phyloP scores from a whole-genome alignment of 768 basidiomycete species.

The Mycena rebaudengoi region DNA sequence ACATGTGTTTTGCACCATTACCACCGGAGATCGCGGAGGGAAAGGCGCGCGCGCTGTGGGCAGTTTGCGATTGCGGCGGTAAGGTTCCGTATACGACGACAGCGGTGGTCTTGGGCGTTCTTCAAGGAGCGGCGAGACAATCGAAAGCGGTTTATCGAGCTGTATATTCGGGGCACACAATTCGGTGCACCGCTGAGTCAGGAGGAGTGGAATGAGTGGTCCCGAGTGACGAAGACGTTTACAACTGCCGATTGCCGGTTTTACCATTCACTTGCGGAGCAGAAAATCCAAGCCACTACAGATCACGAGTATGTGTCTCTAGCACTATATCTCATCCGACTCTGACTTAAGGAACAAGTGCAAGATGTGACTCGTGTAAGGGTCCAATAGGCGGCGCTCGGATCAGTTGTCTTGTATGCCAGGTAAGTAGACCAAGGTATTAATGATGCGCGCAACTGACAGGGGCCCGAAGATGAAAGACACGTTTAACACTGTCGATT shows the following conservation, averaged over 20 bases:
- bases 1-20: slow-evolving; percentile 33
- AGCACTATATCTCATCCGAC: neutral
- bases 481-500: slow-evolving; percentile 34
- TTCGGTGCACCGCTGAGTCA: slow-evolving; percentile 27
- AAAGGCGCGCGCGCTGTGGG: slow-evolving; percentile 39
- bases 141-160: slow-evolving; percentile 32
- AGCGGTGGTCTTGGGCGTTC: slow-evolving; percentile 38
- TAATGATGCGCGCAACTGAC: neutral
- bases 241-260: slow-evolving; percentile 35
- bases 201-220: slow-evolving; percentile 28
- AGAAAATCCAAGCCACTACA: slow-evolving; percentile 25
- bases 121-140: slow-evolving; percentile 38
- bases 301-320: slow-evolving; percentile 25
- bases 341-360: slow-evolving; percentile 7
- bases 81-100: slow-evolving; percentile 27
- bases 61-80: slow-evolving; percentile 37
- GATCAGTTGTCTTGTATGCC: slow-evolving; percentile 42
- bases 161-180: slow-evolving; percentile 27
- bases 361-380: slow-evolving; percentile 34
- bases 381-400: slow-evolving; percentile 36
- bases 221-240: slow-evolving; percentile 20
- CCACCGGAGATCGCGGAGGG: slow-evolving; percentile 29
- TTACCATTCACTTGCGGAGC: slow-evolving; percentile 27
- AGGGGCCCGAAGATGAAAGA: slow-evolving; percentile 6
- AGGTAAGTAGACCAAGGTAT: neutral